phyloP scores from a whole-genome alignment of 352 stramenopile genomes.

The Globisporangium nagaii region DNA sequence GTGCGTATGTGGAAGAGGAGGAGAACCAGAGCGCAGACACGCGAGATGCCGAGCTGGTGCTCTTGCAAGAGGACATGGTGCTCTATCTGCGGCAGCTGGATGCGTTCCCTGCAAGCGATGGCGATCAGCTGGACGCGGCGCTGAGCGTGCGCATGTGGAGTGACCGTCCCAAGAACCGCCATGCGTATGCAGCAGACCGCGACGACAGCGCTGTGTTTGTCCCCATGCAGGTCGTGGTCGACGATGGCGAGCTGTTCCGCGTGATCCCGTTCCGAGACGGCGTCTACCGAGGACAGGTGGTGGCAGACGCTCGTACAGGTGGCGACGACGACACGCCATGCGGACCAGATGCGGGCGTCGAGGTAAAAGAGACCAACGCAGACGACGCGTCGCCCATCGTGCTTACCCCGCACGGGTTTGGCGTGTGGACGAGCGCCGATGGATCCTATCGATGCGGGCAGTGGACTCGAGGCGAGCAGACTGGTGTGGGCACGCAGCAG shows the following conservation, averaged over 20 bases:
- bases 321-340: neutral
- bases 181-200: neutral
- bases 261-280: conserved; percentile 1
- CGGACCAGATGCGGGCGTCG: neutral
- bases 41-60: neutral
- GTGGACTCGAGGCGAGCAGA: conserved; percentile 35
- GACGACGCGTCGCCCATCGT: neutral
- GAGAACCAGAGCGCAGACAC: neutral
- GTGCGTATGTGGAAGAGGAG: neutral
- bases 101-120: neutral
- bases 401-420: conserved; percentile 28
- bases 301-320: neutral
- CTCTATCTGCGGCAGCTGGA: neutral
- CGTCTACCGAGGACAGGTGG: conserved; percentile 9
- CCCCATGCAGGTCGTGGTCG: neutral
- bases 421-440: conserved; percentile 26
- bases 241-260: neutral
- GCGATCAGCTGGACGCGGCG: neutral
- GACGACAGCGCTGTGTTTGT: neutral
- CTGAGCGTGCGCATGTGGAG: neutral
- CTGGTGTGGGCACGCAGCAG: conserved; percentile 28
- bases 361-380: neutral
- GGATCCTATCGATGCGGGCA: conserved; percentile 26
- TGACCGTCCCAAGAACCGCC: neutral
- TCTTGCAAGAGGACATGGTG: neutral